phyloP scores from a whole-genome alignment of 768 basidiomycete genomes.

The Galerina sulciceps region DNA sequence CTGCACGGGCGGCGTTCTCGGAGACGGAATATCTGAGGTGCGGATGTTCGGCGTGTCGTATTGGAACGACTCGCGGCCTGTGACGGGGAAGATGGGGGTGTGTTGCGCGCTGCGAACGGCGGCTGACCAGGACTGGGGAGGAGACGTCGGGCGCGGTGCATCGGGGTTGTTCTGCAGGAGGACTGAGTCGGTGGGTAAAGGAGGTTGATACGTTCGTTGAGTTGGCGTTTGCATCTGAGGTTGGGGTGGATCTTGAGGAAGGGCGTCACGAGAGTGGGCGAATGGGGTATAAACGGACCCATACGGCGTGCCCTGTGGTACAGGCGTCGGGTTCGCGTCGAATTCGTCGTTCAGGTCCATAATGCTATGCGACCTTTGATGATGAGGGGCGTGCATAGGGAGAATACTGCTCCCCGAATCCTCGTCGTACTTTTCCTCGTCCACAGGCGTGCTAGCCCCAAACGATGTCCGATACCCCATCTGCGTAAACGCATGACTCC shows the following conservation, averaged over 20 bases:
- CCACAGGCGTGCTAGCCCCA: not conserved
- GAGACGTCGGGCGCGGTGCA: not conserved
- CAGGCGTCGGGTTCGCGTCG: constrained; percentile 5
- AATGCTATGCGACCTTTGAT: not conserved
- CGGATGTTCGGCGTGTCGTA: not conserved
- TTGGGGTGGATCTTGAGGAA: not conserved
- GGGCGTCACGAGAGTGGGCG: not conserved
- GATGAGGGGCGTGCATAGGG: constrained; percentile 5
- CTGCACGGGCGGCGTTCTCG: too few relatives aligned
- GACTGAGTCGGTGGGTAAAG: not conserved
- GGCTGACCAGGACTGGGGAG: not conserved
- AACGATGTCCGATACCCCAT: not conserved
- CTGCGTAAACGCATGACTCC: constrained; percentile 3
- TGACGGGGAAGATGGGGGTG: not conserved
- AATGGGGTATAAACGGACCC: not conserved
- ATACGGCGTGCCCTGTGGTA: not conserved
- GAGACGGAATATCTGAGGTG: not conserved
- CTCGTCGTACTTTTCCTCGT: not conserved
- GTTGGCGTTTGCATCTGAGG: not conserved
- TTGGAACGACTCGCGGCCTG: not conserved
- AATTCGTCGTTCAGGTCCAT: constrained; percentile 13
- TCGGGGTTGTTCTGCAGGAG: not conserved
- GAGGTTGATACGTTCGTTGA: not conserved
- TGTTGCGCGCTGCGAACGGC: not conserved
- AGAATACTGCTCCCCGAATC: not conserved